phyloP scores from a whole-genome alignment of 306 rosid genomes.

The Arachis stenosperma region DNA sequence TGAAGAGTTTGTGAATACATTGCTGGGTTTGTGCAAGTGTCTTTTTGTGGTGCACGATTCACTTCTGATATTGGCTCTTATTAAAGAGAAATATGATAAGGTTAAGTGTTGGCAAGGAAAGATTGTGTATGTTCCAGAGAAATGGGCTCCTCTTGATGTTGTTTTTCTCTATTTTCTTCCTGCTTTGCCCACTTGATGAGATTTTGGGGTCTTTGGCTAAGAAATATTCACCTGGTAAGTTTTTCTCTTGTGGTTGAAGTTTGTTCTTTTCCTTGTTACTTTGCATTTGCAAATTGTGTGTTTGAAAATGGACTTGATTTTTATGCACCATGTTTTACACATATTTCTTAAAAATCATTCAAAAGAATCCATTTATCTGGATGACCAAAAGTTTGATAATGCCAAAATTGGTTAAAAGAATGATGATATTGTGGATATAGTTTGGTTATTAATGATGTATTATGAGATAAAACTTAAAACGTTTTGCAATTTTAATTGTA shows the following conservation, averaged over 20 bases:
- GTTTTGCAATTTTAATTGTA: not conserved
- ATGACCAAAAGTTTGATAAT: too few species aligned
- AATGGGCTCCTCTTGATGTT: conserved; percentile 76
- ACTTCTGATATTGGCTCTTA: conserved; percentile 62
- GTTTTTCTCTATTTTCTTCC: conserved; percentile 88
- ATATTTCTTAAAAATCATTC: too few species aligned
- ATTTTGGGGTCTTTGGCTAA: conserved; percentile 63
- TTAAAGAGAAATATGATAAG: conserved; percentile 75
- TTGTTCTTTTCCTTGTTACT: not conserved
- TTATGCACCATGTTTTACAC: too few species aligned
- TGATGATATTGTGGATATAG: not conserved
- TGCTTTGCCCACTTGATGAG: conserved; percentile 63
- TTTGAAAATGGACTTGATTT: not conserved
- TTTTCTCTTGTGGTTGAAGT: not conserved
- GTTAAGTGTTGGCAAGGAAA: conserved; percentile 98
- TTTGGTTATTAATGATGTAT: not conserved
- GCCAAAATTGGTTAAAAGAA: not conserved
- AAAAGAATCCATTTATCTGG: too few species aligned
- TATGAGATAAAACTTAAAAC: conserved; percentile 6
- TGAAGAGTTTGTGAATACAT: conserved; percentile 69
- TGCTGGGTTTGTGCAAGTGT: conserved; percentile 52
- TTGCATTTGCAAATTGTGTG: not conserved
- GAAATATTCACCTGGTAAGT: conserved; percentile 61
- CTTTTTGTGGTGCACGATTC: conserved; percentile 78
- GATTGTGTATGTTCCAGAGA: conserved; percentile 64